Evolutionary conservation across 31 red algal species (phyloP).

Genomic region (Bonnemaisonia californica): DNA sequence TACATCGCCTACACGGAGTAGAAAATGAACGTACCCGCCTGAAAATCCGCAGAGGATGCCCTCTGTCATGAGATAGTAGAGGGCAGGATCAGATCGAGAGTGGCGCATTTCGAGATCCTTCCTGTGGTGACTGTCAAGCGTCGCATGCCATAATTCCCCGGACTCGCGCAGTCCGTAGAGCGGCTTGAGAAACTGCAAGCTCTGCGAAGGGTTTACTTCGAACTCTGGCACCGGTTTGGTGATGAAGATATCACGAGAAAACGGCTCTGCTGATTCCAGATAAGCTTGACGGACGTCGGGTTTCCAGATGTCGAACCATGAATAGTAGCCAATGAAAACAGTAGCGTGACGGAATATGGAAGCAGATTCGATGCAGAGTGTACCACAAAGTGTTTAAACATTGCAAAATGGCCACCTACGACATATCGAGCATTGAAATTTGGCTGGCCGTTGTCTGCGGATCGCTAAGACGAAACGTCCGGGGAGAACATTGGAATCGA

Average conservation of each 20-base stretch:
- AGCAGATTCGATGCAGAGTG: slow-evolving; percentile 24
- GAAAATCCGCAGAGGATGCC: slow-evolving; percentile 6
- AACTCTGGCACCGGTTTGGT: slow-evolving; percentile 28
- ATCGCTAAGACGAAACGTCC: slow-evolving; percentile 40
- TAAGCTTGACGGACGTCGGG: slow-evolving; percentile 48
- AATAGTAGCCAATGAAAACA: slow-evolving; percentile 7
- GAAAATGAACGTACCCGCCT: slow-evolving; percentile 30
- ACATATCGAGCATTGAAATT: slow-evolving; percentile 49
- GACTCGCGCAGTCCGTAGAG: slow-evolving; percentile 48
- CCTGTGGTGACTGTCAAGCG: slow-evolving; percentile 11
- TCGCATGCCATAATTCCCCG: slow-evolving; percentile 35
- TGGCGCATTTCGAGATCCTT: slow-evolving; percentile 11
- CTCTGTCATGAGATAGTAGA: slow-evolving; percentile 1
- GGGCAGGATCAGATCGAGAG: slow-evolving; percentile 27
- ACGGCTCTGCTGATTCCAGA: slow-evolving; percentile 24
- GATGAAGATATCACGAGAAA: slow-evolving; percentile 33
- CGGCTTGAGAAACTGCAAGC: slow-evolving; percentile 26
- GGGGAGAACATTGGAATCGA: slow-evolving; percentile 35
- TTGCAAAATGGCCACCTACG: slow-evolving; percentile 20
- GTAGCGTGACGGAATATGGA: slow-evolving; percentile 15
- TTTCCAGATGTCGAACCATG: slow-evolving; percentile 32
- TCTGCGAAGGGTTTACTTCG: slow-evolving; percentile 14
- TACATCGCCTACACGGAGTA: not conserved
- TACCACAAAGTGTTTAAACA: slow-evolving; percentile 36
- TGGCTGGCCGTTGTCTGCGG: slow-evolving; percentile 2